Evolutionary conservation across 2,329 filamentous ascomycete species (phyloP), one percentile per base, ranked within the genome.

Genomic region (Exophiala sp.): DNA sequence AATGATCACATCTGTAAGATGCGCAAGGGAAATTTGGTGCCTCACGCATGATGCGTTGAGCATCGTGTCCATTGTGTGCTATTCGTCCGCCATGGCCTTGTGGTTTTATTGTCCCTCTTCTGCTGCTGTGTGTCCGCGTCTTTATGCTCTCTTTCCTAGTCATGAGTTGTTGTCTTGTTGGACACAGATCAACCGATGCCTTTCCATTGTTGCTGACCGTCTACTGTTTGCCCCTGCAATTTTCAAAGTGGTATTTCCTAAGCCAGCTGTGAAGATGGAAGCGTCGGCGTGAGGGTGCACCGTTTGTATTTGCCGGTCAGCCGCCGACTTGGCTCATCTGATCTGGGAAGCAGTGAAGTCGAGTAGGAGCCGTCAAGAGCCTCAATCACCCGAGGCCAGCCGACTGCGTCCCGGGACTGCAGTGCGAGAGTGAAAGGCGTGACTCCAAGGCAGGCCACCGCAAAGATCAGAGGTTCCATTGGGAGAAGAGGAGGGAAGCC

Each of bases 1-100:
- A 38, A 45, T 41, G 43, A 53, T 24, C 43, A 43, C 41, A 27
- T 38, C 29, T 52, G 53, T 56, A 50, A 56, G 46, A 52, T 50
- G 50, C 46, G 46, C 29, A 34, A 42, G 39, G 29, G 50, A 53
- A 43, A 46, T 46, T 53, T 43, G 49, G 38, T 41, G 38, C 43
- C 46, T 34, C 42, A 44, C 43, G n/a, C 46, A 14, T 44, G 24
- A 43, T 53, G 44, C 47, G 40, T 50, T 48, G 39, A 46, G 35
- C 23, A 39, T 53, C 24, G 29, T 40, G 30, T 34, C 29, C n/a
- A 37, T 43, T 48, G 38, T 48, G 39, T 48, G 43, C 39, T 38
- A 45, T 50, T 48, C 9, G 34, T 37, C 35, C 23, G 16, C 30
- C 16, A 41, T 37, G 29, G 18, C 48, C 29, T 32, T 46, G 42